phyloP scores from a whole-genome alignment of 2,329 filamentous ascomycete genomes.

The Arthrobotrys sphaeroides region DNA sequence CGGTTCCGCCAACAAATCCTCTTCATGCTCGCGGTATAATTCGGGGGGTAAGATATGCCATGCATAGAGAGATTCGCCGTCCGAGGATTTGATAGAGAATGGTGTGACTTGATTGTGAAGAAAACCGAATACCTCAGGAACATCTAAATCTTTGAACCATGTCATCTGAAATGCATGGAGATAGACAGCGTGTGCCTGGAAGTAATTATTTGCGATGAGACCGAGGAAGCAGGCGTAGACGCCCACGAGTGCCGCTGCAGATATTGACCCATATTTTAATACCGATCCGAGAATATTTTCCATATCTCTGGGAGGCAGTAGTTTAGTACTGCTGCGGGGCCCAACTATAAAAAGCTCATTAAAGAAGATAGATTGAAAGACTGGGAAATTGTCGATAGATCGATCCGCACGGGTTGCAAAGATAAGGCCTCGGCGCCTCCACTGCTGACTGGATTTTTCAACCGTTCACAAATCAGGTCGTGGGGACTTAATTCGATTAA shows the following conservation, averaged over 20 bases:
- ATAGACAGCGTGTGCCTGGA: conserved; percentile 70
- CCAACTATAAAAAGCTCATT: no score
- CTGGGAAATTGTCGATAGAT: no score
- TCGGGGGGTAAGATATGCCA: conserved; percentile 67
- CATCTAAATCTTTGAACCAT: conserved; percentile 66
- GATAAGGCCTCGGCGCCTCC: no score
- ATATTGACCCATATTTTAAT: conserved; percentile 54
- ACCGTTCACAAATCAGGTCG: no score
- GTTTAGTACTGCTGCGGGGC: no score
- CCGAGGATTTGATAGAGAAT: conserved; percentile 63
- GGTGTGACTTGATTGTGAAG: conserved; percentile 65
- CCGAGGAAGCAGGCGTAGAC: conserved; percentile 64
- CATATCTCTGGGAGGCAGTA: background rate
- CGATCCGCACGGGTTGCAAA: no score
- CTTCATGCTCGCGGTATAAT: conserved; percentile 63
- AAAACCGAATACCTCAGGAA: conserved; percentile 65
- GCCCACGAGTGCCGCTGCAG: conserved; percentile 56
- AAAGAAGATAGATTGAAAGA: no score
- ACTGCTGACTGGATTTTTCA: no score
- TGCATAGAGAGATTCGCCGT: conserved; percentile 63
- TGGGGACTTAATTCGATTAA: no score
- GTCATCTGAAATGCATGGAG: conserved; percentile 67
- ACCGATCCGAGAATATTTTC: background rate
- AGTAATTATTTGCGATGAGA: conserved; percentile 63
- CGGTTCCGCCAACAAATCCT: conserved; percentile 62